Conservation (phyloP, 169 alveolate genomes). For the Plasmodium gonderi region DNA sequence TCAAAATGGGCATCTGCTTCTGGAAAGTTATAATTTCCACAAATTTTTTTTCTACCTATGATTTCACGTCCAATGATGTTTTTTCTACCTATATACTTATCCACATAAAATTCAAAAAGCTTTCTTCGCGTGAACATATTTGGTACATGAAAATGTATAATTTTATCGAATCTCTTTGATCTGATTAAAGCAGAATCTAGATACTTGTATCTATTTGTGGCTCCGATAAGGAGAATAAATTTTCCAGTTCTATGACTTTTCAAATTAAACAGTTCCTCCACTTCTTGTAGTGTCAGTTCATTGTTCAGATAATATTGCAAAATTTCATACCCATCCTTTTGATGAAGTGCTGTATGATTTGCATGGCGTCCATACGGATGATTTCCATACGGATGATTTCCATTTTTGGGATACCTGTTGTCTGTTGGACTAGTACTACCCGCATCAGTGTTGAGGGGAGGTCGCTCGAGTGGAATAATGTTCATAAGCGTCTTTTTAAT, state of each 20-base stretch:
- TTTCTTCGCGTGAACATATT: constrained; percentile 33
- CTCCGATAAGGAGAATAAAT: constrained; percentile 57
- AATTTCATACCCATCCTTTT: constrained; percentile 51
- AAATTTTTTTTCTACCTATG: too few relatives aligned
- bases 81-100: not conserved
- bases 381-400: too few relatives aligned
- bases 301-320: constrained; percentile 48
- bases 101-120: constrained; percentile 30
- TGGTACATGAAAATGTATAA: constrained; percentile 33
- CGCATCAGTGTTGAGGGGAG: too few relatives aligned
- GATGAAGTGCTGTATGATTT: not conserved
- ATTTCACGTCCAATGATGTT: not conserved
- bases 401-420: too few relatives aligned
- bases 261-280: constrained; percentile 49
- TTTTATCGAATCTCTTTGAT: constrained; percentile 65
- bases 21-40: too few relatives aligned
- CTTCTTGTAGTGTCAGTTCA: constrained; percentile 19
- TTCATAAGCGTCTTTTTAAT: not conserved
- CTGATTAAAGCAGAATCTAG: constrained; percentile 54
- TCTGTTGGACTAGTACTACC: too few relatives aligned
- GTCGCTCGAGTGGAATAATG: not conserved
- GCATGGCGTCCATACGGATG: too few relatives aligned
- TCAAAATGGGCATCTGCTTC: too few relatives aligned
- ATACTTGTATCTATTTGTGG: constrained; percentile 44
- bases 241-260: constrained; percentile 10